phyloP scores from a whole-genome alignment of 495 filamentous ascomycete species.

The Podospora comata region DNA sequence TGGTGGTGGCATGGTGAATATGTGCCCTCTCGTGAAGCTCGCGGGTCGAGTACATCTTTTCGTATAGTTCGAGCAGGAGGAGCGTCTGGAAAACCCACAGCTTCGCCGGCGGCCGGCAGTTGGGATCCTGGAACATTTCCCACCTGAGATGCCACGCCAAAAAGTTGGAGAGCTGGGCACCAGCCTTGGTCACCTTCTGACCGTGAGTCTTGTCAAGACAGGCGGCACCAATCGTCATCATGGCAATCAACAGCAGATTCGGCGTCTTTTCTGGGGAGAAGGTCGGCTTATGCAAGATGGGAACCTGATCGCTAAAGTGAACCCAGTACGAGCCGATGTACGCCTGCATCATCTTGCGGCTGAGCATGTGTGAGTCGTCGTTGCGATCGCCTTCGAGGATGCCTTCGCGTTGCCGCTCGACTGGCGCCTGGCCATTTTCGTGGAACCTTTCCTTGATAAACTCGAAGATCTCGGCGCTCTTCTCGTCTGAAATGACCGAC shows the following conservation, averaged over 20 bases:
- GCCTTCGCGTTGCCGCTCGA: constrained; percentile 70
- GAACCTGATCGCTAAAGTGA: constrained; percentile 91
- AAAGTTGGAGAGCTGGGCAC: constrained; percentile 77
- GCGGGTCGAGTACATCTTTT: constrained; percentile 93
- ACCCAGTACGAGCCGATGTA: constrained; percentile 94
- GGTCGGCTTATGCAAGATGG: constrained; percentile 90
- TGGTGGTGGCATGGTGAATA: constrained; percentile 93
- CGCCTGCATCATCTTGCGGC: constrained; percentile 88
- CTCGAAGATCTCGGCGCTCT: constrained; percentile 77
- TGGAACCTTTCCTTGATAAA: constrained; percentile 81
- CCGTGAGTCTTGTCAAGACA: constrained; percentile 82
- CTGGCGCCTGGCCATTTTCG: constrained; percentile 71
- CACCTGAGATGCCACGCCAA: constrained; percentile 88
- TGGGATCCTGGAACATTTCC: constrained; percentile 86
- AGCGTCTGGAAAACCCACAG: constrained; percentile 97
- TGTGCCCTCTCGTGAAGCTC: constrained; percentile 92
- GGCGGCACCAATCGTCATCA: constrained; percentile 90
- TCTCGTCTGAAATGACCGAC: constrained; percentile 80
- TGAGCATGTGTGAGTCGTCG: constrained; percentile 71
- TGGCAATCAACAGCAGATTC: constrained; percentile 80
- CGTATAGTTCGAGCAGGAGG: constrained; percentile 84
- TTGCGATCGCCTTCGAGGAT: constrained; percentile 75
- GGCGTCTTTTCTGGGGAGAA: constrained; percentile 85
- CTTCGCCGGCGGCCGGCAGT: constrained; percentile 91
- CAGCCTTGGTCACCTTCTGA: constrained; percentile 64